These are phyloP conservation scores for Candida nanaspora DNA, from an alignment of 805 yeast species.

Conservation along the genomic window DNA sequence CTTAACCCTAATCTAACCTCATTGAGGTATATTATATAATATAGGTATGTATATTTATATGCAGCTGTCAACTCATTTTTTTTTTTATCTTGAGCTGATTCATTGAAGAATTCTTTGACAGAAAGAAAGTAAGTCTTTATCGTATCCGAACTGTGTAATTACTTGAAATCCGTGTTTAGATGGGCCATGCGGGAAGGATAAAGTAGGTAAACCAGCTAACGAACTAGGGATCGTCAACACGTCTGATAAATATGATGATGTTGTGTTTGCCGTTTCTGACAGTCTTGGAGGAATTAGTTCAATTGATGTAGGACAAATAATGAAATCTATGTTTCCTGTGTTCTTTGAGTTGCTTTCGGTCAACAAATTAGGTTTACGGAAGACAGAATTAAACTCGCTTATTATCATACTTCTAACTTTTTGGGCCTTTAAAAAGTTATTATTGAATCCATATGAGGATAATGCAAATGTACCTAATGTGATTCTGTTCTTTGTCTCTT, in stretches of 20 bases:
- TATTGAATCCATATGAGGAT: constrained; percentile 63
- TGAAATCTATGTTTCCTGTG: constrained; percentile 54
- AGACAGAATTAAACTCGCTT: constrained; percentile 58
- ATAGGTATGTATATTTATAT: too few relatives aligned
- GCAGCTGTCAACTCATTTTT: too few relatives aligned
- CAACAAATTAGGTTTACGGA: constrained; percentile 42
- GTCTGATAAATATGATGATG: constrained; percentile 63
- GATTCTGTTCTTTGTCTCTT: constrained; percentile 78
- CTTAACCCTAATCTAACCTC: too few relatives aligned
- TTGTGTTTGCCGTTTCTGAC: constrained; percentile 7
- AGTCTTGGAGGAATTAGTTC: constrained; percentile 37
- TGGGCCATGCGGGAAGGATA: constrained; percentile 54
- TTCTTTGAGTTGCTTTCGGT: too few relatives aligned
- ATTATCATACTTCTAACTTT: constrained; percentile 53
- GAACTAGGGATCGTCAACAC: constrained; percentile 86
- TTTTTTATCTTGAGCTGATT: too few relatives aligned
- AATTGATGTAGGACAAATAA: constrained; percentile 68
- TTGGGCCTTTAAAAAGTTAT: constrained; percentile 74
- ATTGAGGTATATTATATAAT: too few relatives aligned
- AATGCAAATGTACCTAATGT: constrained; percentile 81
- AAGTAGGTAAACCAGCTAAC: constrained; percentile 83
- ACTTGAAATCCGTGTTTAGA: constrained; percentile 64
- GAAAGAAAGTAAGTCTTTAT: constrained; percentile 45
- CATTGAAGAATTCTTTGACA: constrained; percentile 9
- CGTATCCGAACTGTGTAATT: constrained; percentile 84